Conservation (phyloP, 345 rosid species). For the thale cress (Arabidopsis thaliana) region DNA sequence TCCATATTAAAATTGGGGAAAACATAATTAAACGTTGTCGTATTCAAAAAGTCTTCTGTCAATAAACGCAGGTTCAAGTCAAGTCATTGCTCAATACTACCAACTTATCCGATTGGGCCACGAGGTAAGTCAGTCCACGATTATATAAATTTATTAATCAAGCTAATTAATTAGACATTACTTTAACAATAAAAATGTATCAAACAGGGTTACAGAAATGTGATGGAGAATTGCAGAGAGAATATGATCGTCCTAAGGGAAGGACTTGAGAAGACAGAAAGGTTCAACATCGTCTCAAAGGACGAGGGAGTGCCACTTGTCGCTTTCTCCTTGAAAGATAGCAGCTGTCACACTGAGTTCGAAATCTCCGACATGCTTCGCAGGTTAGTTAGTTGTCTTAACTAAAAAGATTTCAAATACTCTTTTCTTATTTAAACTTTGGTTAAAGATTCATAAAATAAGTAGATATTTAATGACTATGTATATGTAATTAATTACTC, state of each 20-base stretch:
- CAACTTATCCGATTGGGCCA: constrained; percentile 47
- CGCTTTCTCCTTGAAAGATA: constrained; percentile 80
- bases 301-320: constrained; percentile 79
- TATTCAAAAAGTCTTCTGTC: background rate
- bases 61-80: constrained; percentile 45
- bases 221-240: constrained; percentile 75
- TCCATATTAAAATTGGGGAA: background rate
- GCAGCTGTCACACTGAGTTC: constrained; percentile 63
- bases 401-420: background rate
- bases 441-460: background rate
- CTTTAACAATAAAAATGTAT: background rate
- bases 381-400: constrained; percentile 37
- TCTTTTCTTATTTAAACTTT: background rate
- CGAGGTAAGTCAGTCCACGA: constrained; percentile 36
- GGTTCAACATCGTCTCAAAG: constrained; percentile 72
- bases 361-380: constrained; percentile 51
- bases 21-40: constrained; percentile 8
- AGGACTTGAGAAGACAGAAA: constrained; percentile 66
- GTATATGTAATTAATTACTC: background rate
- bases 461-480: background rate
- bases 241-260: constrained; percentile 62
- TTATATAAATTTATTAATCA: background rate
- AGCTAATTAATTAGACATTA: background rate
- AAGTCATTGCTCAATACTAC: constrained; percentile 50
- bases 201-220: constrained; percentile 48